Conservation (phyloP, 306 rosid genomes). For the Trifolium subterraneum region DNA sequence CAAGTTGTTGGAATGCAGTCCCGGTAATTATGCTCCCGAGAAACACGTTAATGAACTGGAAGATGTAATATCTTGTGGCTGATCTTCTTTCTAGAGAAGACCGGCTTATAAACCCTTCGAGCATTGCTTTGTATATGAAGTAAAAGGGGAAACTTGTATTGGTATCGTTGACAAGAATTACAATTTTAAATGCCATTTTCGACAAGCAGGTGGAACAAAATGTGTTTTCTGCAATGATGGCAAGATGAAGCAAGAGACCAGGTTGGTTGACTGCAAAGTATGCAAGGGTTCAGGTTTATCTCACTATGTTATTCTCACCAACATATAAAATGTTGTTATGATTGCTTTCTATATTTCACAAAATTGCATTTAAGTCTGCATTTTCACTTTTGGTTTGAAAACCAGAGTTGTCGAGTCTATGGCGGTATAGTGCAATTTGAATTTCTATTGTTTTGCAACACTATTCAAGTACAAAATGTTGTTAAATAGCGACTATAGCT, state of each 20-base stretch:
- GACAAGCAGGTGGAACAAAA: constrained; percentile 84
- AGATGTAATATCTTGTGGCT: constrained; percentile 83
- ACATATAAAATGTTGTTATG: not conserved
- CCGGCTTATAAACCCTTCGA: constrained; percentile 78
- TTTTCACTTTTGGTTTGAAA: not conserved
- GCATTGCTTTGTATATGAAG: too few relatives aligned
- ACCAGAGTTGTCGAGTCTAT: not conserved
- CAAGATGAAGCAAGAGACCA: constrained; percentile 82
- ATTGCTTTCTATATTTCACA: constrained; percentile 2
- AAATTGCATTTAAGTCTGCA: not conserved
- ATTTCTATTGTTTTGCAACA: not conserved
- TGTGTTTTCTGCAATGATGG: constrained; percentile 86
- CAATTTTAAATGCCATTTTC: constrained; percentile 23
- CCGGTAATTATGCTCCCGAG: constrained; percentile 98
- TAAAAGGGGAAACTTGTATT: constrained; percentile 12
- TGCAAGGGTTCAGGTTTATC: constrained; percentile 96
- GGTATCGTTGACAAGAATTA: constrained; percentile 6
- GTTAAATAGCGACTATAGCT: not conserved
- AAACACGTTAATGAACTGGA: constrained; percentile 86
- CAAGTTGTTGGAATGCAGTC: constrained; percentile 92
- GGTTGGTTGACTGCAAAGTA: constrained; percentile 81
- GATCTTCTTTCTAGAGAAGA: constrained; percentile 88
- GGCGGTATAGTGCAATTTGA: not conserved
- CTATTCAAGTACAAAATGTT: not conserved
- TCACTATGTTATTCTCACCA: constrained; percentile 11